Base-by-base conservation (phyloP, 2,329 filamentous ascomycete genomes). In the Penicillium occitanis region DNA sequence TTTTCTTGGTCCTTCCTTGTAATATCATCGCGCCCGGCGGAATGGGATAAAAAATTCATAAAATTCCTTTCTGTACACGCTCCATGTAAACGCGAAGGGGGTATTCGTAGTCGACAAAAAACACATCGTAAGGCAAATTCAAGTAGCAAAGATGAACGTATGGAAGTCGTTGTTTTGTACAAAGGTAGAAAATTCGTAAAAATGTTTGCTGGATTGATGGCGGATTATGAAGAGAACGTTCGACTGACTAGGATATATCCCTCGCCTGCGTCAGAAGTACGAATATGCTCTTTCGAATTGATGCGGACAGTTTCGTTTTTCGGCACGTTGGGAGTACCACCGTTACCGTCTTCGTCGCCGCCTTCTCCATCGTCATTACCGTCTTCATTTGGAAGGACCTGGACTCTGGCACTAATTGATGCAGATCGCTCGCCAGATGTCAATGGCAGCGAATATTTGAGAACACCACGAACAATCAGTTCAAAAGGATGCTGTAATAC, bases 401-500 rank as follows among this genome's bases (percentile, higher is more conserved):
- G 77, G 57, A 80, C 71, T 48, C 75, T 80, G 46, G 78, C 78
- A 64, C 77, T 80, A 67, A 82, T 70, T 74, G 81, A 72, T 2
- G 84, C 84, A n/a, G 81, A 85, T 70, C 83, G 80, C 50, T 80
- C 80, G 17, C 82, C 79, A 3, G 84, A 85, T 67, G 82, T 86
- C 64, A 90, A 79, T 7, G 87, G 87, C 3, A 89, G 79, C 68
- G 87, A 84, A 73, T 99, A 99, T 74, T 93, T 93, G 71, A 99
- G 84, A 14, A 95, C 91, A 25, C 95, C 95, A 71, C 95, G 90
- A 50, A 99, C 87, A 68, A 98, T 94, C 59, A 99, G 85, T 71
- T 97, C 92, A 71, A 98, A 99, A 53, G 94, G 91, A 76, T 97
- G 91, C 70, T 96, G 88, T 61, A 97, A 84, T 57, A 98, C 93